Base-by-base conservation (phyloP, 1,284 basidiomycete species). In the Caloboletus firmus region DNA sequence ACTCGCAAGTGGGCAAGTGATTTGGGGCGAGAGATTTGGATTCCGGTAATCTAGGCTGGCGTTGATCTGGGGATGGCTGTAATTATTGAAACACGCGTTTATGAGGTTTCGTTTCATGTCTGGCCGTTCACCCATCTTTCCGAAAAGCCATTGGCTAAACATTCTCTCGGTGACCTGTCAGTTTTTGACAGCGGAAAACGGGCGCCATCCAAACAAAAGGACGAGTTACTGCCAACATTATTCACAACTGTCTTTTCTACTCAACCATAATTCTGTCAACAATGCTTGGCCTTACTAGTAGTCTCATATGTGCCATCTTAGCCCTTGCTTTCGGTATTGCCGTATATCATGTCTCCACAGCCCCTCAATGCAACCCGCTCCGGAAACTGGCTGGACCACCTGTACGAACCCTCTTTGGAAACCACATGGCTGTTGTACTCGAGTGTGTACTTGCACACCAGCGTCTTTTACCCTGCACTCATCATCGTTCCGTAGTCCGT, bases 371-470 rank as follows among this genome's bases (percentile, higher is more conserved):
- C 58, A 84, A 83, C 60, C 78, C 84, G 13, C 72, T 88, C 22
- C 71, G 72, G 35, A 71, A 69, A 37, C 69, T 90, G 39, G 79
- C 82, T 37, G 86, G 87, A 22, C 87, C 87, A 13, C 79, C 80
- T 1, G 69, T 76, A 2, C 68, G 61, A 2, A 70, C 73, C 12
- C 70, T 79, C 55, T 78, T 87, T 50, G 75, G 70, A 24, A 79
- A 78, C 60, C 83, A 89, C 61, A 69, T 89, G 59, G 63, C 67
- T 13, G 64, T 74, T 31, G 74, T 87, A 1, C 76, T 88, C 51
- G 79, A 86, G 87, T 89, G 61, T 54, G 76, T 68, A 12, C 41
- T 34, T 54, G 34, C 34, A 28, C 47, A 13, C 32, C 42, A 17
- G 15, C 15, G 31, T 37, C 49, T 24, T 24, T 51, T 35, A 35